These are phyloP conservation scores for Fusarium austroafricanum DNA, from an alignment of 2,329 filamentous ascomycete species.

Conservation along the genomic window DNA sequence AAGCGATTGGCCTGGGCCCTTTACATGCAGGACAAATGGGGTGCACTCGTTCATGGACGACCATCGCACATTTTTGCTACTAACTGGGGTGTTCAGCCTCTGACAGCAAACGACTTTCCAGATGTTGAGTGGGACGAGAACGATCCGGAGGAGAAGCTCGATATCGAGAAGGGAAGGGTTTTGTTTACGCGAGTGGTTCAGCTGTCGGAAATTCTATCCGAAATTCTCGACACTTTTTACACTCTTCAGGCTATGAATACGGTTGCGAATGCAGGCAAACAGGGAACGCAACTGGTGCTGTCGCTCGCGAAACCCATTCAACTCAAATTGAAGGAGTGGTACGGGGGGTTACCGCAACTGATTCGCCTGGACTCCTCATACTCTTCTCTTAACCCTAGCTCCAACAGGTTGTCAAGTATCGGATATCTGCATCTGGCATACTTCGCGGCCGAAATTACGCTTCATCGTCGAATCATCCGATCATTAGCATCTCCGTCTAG, in stretches of 20 bases:
- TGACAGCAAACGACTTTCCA: constrained; percentile 77
- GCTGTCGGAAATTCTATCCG: constrained; percentile 79
- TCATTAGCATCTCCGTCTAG: constrained; percentile 67
- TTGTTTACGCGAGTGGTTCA: constrained; percentile 81
- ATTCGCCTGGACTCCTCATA: constrained; percentile 75
- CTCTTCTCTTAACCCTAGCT: constrained; percentile 50
- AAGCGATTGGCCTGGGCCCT: constrained; percentile 91
- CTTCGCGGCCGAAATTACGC: constrained; percentile 92
- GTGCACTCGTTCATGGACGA: constrained; percentile 83
- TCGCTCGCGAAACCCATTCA: constrained; percentile 84
- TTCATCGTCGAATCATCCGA: constrained; percentile 90
- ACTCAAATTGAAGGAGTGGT: constrained; percentile 86
- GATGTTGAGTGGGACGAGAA: constrained; percentile 76
- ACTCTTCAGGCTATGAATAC: constrained; percentile 80
- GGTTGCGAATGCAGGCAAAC: constrained; percentile 72
- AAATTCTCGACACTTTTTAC: constrained; percentile 87
- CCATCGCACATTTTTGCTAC: constrained; percentile 77
- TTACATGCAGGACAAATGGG: constrained; percentile 96
- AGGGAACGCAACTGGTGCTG: constrained; percentile 78
- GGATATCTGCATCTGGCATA: constrained; percentile 91
- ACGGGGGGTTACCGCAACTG: constrained; percentile 71
- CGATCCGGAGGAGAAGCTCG: constrained; percentile 69
- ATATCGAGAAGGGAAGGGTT: constrained; percentile 74
- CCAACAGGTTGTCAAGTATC: constrained; percentile 67
- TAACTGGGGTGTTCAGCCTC: constrained; percentile 80